These are phyloP conservation scores for Neurospora sp. DNA, from an alignment of 495 filamentous ascomycete genomes.

Conservation along the genomic window DNA sequence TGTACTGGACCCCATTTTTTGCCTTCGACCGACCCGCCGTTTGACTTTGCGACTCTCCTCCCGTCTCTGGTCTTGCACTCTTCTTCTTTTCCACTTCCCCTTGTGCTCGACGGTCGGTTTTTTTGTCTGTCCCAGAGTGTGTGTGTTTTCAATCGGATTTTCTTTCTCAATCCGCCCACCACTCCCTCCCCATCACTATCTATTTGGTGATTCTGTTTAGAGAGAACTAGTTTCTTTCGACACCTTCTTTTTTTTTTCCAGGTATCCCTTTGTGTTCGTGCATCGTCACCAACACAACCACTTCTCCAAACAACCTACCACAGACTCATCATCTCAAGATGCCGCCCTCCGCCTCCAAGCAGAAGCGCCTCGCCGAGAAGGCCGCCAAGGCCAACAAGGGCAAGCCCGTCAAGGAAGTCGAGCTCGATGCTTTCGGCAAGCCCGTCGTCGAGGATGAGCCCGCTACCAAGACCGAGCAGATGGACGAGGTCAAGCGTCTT, in stretches of 20 bases:
- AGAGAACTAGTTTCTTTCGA: not conserved
- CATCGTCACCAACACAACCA: not conserved
- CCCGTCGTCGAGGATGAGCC: constrained; percentile 51
- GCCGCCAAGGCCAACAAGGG: constrained; percentile 64
- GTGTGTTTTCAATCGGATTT: not conserved
- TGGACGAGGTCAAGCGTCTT: constrained; percentile 64
- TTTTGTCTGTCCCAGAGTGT: not conserved
- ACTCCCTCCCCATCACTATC: not conserved
- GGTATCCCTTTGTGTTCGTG: not conserved
- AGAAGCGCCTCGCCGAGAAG: constrained; percentile 93
- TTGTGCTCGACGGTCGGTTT: not conserved
- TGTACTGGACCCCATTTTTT: not conserved
- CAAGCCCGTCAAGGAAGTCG: constrained; percentile 65
- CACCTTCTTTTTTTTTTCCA: not conserved
- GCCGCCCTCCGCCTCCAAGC: constrained; percentile 96
- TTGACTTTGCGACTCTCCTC: not conserved
- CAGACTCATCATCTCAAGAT: constrained; percentile 29
- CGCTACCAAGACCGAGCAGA: constrained; percentile 60
- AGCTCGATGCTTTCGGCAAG: constrained; percentile 51
- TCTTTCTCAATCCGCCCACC: not conserved
- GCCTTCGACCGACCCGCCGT: not conserved
- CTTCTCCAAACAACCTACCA: not conserved
- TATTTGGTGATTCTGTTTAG: not conserved
- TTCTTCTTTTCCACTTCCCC: not conserved
- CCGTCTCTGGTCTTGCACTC: not conserved